Evolutionary conservation across 495 filamentous ascomycete genomes (phyloP).

Genomic region (Penicillium nucicola): DNA sequence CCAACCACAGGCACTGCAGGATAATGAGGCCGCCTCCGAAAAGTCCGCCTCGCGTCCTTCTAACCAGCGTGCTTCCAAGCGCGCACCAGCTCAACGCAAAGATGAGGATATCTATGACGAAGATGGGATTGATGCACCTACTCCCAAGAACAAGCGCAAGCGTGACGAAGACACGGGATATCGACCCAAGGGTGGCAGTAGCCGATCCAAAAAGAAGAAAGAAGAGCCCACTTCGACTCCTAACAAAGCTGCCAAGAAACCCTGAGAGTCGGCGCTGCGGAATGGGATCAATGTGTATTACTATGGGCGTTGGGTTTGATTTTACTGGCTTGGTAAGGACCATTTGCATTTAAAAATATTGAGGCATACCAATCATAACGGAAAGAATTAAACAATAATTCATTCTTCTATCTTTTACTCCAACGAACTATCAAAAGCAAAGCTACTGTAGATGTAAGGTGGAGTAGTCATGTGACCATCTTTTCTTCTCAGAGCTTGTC

Average conservation of each 20-base stretch:
- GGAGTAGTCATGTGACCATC: conserved; percentile 1
- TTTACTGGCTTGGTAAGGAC: neutral
- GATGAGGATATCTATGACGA: conserved; percentile 54
- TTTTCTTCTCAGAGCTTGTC: conserved; percentile 3
- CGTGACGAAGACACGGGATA: conserved; percentile 68
- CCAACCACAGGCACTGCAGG: conserved; percentile 77
- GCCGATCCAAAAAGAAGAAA: conserved; percentile 62
- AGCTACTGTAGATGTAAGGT: neutral
- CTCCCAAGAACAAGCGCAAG: conserved; percentile 53
- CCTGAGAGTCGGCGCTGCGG: conserved; percentile 5
- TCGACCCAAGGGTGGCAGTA: conserved; percentile 64
- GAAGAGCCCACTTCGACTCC: conserved; percentile 37
- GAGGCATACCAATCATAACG: neutral
- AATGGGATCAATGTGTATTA: conserved; percentile 17
- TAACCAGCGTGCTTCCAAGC: conserved; percentile 37
- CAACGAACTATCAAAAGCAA: neutral
- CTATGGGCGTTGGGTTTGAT: conserved; percentile 12
- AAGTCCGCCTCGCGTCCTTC: conserved; percentile 50
- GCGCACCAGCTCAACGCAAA: conserved; percentile 40
- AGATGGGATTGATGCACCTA: conserved; percentile 43
- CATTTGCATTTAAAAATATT: neutral
- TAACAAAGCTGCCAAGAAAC: conserved; percentile 35
- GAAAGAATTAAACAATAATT: too few species aligned
- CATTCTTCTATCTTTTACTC: too few species aligned
- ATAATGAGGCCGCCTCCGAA: conserved; percentile 64